phyloP scores from a whole-genome alignment of 768 basidiomycete species.

The Mycena rebaudengoi region DNA sequence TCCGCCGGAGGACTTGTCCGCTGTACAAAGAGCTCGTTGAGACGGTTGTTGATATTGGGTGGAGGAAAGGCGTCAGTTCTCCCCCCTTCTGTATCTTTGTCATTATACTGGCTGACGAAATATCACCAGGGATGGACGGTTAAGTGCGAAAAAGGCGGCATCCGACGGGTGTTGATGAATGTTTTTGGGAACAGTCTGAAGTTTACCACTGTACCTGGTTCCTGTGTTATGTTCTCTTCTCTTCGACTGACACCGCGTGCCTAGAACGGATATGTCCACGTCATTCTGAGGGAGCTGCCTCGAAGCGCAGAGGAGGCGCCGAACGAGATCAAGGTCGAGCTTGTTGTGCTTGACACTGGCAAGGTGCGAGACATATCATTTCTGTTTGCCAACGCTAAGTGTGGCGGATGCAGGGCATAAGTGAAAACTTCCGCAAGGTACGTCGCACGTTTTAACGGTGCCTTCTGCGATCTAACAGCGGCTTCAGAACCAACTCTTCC shows the following conservation, averaged over 20 bases:
- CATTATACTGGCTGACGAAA: not conserved
- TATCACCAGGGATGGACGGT: conserved; percentile 78
- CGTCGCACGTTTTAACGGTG: not conserved
- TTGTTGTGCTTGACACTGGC: conserved; percentile 88
- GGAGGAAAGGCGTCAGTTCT: conserved; percentile 67
- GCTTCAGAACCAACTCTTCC: conserved; percentile 88
- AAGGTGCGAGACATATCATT: conserved; percentile 59
- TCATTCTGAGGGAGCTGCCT: conserved; percentile 79
- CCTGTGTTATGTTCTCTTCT: conserved; percentile 5
- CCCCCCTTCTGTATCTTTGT: not conserved
- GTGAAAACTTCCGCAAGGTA: conserved; percentile 90
- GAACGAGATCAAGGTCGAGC: conserved; percentile 77
- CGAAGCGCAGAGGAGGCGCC: conserved; percentile 59
- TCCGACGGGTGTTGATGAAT: conserved; percentile 93
- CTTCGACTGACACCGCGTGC: not conserved
- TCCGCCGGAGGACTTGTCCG: conserved; percentile 68
- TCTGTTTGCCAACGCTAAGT: not conserved
- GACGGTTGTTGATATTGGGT: conserved; percentile 87
- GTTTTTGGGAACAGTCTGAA: conserved; percentile 94
- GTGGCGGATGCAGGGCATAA: conserved; percentile 78
- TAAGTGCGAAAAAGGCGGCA: conserved; percentile 91
- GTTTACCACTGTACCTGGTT: conserved; percentile 76
- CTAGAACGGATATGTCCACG: conserved; percentile 88
- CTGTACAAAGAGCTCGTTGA: conserved; percentile 73
- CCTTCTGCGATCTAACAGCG: not conserved